A percentile compares a stretch with the other conserved stretches of the same genome.
Conservation (phyloP, 2,329 filamentous ascomycete genomes). For the Cercospora citrullina region DNA sequence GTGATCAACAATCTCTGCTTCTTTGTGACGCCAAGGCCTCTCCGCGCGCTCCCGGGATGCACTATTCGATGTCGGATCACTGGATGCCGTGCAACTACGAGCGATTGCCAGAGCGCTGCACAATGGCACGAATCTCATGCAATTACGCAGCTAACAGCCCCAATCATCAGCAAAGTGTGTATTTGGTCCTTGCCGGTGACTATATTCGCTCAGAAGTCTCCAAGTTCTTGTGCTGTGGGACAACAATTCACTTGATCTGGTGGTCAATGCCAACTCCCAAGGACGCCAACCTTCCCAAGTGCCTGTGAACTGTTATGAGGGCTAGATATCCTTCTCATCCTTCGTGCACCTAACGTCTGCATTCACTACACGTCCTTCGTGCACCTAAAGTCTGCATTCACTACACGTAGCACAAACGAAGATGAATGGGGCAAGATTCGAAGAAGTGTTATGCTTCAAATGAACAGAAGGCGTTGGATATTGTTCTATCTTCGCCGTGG, state of each 20-base stretch:
- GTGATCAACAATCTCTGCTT: neutral
- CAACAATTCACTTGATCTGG: neutral
- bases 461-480: neutral
- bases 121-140: neutral
- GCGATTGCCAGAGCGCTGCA: neutral
- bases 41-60: neutral
- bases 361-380: neutral
- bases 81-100: neutral
- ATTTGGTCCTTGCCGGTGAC: neutral
- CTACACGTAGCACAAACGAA: neutral
- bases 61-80: neutral
- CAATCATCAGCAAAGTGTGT: neutral
- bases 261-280: neutral
- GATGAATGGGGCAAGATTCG: neutral
- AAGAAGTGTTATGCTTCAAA: neutral
- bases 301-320: neutral
- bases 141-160: neutral
- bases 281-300: neutral
- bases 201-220: neutral
- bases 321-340: neutral
- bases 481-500: neutral
- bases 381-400: too few species aligned
- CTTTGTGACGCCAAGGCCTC: neutral
- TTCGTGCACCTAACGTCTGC: neutral
- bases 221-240: neutral